Conservation (phyloP, 2,329 filamentous ascomycete species). For the Beauveria brongniartii region DNA sequence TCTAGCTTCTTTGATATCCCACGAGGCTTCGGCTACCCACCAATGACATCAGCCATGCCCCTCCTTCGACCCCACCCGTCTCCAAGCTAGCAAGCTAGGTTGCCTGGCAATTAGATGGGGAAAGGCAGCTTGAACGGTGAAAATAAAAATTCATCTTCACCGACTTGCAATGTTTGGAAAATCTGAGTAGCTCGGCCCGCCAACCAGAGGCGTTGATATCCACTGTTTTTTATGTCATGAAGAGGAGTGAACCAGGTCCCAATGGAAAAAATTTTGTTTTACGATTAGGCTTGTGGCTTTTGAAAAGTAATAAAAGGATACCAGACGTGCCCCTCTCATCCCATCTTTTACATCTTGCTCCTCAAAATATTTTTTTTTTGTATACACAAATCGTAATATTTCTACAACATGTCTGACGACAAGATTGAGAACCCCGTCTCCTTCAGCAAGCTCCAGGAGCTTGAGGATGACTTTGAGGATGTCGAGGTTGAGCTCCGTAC, state of each 20-base stretch:
- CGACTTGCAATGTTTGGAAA: neutral
- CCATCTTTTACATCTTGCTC: neutral
- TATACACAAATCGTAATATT: neutral
- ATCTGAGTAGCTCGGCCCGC: neutral
- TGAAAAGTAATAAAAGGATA: neutral
- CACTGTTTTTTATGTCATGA: constrained; percentile 10
- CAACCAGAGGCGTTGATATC: constrained; percentile 8
- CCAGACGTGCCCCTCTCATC: neutral
- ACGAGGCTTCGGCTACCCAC: neutral
- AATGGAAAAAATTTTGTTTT: neutral
- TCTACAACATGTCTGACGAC: constrained; percentile 6
- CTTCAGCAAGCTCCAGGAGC: constrained; percentile 69
- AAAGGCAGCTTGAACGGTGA: neutral
- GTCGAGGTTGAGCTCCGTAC: constrained; percentile 75
- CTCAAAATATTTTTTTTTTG: neutral
- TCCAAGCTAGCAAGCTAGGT: neutral
- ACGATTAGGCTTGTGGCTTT: neutral
- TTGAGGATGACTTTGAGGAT: constrained; percentile 80
- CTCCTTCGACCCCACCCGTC: neutral
- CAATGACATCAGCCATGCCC: constrained; percentile 6
- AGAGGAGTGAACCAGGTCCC: neutral
- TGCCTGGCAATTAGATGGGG: neutral
- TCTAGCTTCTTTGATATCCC: neutral
- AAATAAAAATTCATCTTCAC: neutral
- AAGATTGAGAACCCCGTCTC: constrained; percentile 38